These are phyloP conservation scores for Diutina catenulata DNA, from an alignment of 1,139 yeast genomes.

Conservation along the genomic window DNA sequence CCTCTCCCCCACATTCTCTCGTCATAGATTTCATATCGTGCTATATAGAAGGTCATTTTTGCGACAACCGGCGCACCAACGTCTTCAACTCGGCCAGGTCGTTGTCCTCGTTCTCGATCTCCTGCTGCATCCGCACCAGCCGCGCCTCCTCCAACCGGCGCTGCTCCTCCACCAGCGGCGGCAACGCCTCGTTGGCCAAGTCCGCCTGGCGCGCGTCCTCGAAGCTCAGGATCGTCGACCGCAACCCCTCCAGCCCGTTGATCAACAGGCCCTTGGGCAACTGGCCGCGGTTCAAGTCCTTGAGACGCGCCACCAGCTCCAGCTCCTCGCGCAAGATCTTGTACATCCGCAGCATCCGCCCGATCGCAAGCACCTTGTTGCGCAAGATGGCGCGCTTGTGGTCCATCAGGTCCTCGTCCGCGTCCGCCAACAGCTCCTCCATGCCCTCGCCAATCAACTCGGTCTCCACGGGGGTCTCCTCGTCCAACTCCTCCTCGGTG, in stretches of 20 bases:
- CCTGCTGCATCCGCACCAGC: conserved; percentile 26
- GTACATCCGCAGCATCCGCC: conserved; percentile 89
- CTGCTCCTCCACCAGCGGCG: conserved; percentile 63
- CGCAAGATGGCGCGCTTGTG: conserved; percentile 55
- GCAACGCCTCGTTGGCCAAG: conserved; percentile 74
- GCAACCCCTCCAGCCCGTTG: conserved; percentile 74
- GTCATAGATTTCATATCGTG: too few species aligned
- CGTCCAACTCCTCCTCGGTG: conserved; percentile 88
- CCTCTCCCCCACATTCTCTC: too few species aligned
- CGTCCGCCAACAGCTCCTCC: conserved; percentile 1
- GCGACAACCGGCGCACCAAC: conserved; percentile 28
- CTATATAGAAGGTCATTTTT: not conserved
- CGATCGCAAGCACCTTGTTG: conserved; percentile 89
- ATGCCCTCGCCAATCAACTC: conserved; percentile 23
- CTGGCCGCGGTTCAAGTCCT: conserved; percentile 49
- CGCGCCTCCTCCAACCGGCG: conserved; percentile 35
- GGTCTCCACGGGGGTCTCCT: conserved; percentile 24
- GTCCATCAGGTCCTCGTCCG: conserved; percentile 13
- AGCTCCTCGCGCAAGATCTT: conserved; percentile 81
- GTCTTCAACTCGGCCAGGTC: conserved; percentile 26
- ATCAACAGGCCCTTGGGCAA: conserved; percentile 83
- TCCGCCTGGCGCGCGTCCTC: conserved; percentile 84
- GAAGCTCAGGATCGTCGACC: conserved; percentile 57
- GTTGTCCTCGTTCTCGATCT: conserved; percentile 25
- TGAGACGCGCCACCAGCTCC: conserved; percentile 75